A percentile compares a stretch with the other conserved stretches of the same genome.
phyloP scores from a whole-genome alignment of 352 stramenopile genomes.

The Phytophthora hybrid region DNA sequence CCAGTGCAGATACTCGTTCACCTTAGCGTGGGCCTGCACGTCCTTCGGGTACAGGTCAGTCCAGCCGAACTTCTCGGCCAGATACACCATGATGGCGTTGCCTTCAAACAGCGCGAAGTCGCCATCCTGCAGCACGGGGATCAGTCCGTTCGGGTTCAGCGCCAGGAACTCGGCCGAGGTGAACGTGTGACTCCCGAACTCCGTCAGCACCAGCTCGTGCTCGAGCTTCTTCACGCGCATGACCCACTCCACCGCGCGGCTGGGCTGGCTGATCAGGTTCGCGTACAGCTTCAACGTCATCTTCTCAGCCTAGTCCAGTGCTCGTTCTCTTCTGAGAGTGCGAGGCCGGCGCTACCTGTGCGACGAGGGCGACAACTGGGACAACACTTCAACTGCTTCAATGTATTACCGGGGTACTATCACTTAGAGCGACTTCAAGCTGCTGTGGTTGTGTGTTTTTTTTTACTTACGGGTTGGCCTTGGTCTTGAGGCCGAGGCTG shows the following conservation, averaged over 20 bases:
- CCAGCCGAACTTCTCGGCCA: constrained; percentile 58
- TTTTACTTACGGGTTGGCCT: constrained; percentile 27
- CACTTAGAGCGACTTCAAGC: background rate
- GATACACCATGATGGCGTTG: constrained; percentile 61
- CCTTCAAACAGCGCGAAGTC: constrained; percentile 48
- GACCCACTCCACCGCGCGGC: constrained; percentile 43
- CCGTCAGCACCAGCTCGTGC: constrained; percentile 37
- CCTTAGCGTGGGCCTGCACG: constrained; percentile 53
- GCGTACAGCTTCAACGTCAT: constrained; percentile 49
- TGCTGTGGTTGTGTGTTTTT: background rate
- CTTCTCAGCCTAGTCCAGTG: background rate
- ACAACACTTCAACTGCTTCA: background rate
- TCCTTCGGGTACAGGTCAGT: constrained; percentile 62
- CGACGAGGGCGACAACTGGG: background rate
- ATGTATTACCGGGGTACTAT: background rate
- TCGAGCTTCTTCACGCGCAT: constrained; percentile 51
- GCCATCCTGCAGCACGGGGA: constrained; percentile 48
- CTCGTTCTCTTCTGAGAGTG: background rate
- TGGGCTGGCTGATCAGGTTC: constrained; percentile 52
- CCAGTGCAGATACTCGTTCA: constrained; percentile 78
- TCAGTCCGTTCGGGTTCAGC: constrained; percentile 46
- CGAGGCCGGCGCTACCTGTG: background rate
- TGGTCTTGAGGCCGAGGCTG: constrained; percentile 35
- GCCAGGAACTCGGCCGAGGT: constrained; percentile 41
- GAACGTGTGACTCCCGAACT: constrained; percentile 41